A percentile compares a stretch with the other conserved stretches of the same genome.
Conservation (phyloP, 768 basidiomycete species). For the Coprinopsis sp. region DNA sequence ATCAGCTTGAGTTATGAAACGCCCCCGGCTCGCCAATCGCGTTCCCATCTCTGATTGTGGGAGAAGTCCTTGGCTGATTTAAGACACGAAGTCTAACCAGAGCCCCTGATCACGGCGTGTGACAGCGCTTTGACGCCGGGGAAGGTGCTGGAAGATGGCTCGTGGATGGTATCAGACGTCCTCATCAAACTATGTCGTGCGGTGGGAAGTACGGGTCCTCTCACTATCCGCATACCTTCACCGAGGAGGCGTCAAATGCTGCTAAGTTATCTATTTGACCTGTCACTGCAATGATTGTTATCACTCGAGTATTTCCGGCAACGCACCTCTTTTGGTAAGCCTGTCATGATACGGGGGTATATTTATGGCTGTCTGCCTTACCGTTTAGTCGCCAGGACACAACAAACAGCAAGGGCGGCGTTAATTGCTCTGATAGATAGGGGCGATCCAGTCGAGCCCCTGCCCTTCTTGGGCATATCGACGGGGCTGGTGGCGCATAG, state of each 20-base stretch:
- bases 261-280: too few relatives aligned
- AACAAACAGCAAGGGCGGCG: too few relatives aligned
- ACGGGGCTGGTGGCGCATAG: too few relatives aligned
- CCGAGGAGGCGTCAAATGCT: too few relatives aligned
- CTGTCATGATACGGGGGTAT: too few relatives aligned
- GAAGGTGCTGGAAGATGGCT: slow-evolving; percentile 13
- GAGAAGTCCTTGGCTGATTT: slow-evolving; percentile 24
- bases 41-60: slow-evolving; percentile 27
- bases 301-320: slow-evolving; percentile 2
- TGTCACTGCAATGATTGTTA: not conserved
- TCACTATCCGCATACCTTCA: slow-evolving; percentile 1
- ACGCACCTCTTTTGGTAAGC: slow-evolving; percentile 10
- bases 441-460: too few relatives aligned
- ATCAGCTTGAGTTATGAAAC: slow-evolving; percentile 26
- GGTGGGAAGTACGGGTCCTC: slow-evolving; percentile 4
- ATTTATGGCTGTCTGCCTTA: too few relatives aligned
- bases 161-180: slow-evolving; percentile 18
- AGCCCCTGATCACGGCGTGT: slow-evolving; percentile 33
- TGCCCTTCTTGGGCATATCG: too few relatives aligned
- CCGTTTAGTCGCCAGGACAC: too few relatives aligned
- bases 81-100: slow-evolving; percentile 16
- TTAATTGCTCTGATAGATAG: too few relatives aligned
- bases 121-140: slow-evolving; percentile 26
- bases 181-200: slow-evolving; percentile 21
- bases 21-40: slow-evolving; percentile 19